Base-by-base conservation (phyloP, 768 basidiomycete genomes). In the Sarcomyxa edulis region DNA sequence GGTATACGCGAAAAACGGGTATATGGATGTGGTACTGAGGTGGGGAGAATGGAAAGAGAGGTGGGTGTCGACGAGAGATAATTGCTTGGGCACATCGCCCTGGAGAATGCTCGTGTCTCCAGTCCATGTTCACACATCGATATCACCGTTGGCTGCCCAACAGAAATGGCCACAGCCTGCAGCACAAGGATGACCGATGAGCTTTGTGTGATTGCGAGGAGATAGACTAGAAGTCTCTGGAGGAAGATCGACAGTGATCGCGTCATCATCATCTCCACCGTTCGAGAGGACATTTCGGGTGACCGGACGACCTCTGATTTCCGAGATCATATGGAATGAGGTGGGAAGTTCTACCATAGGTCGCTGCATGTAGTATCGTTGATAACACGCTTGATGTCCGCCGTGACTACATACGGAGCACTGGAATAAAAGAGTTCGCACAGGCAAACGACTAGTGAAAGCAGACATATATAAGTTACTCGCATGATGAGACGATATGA, bases 141-240 rank as follows among this genome's bases (percentile, higher is more conserved):
- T 40, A 30, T 33, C 48, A 11, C 50, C 53, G 40, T 54, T 63
- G 4, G 68, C 65, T 11, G 72, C 74, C 85, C 85, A 89, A 48
- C 87, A 91, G 47, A 71, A 72, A 60, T 91, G 88, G 0, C 88
- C 87, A 59, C 87, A 91, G 4, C 87, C 88, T 29, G 84, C 74
- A 10, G 84, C 83, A 59, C 88, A 90, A 0, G 68, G 71, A 53
- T 84, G 80, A 3, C 80, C 85, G 9, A 62, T 53, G 24, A 75
- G 51, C 35, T 46, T 39, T 25, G 42, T 22, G 19, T 28, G 27
- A 32, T 28, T 22, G 19, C 36, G 31, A 25, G 42, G 47, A 20
- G 48, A 40, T 7, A 54, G 49, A 34, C 45, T 53, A 26, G 44
- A 48, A 31, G 35, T 23, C 21, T 47, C 47, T 12, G 47, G 40